Evolutionary conservation across 2,329 filamentous ascomycete species (phyloP), one percentile per base, ranked within the genome.

Genomic region (Fusarium illudens): DNA sequence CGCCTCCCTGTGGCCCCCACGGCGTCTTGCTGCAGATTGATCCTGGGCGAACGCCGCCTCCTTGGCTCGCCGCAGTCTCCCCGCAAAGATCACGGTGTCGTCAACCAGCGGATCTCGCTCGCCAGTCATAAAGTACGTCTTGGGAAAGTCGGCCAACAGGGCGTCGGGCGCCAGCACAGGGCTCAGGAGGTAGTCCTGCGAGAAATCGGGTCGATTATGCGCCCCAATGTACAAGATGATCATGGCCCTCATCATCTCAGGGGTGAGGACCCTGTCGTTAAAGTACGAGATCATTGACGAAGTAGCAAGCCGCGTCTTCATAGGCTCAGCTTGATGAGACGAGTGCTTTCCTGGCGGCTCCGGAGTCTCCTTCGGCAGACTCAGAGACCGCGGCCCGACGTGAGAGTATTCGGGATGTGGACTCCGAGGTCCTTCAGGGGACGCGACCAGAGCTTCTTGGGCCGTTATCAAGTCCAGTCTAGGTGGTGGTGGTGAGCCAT

Each of bases 221-320:
- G 94, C 94, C 1, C 96, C 96, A 58, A 99, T 92, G 77, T 99
- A 99, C 4, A 99, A 84, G 69, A 99, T 97, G 69, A 99, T 97
- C 94, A 99, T 98, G 67, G 94, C 93, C 30, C 96, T 92, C 91
- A 98, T 97, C 93, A 98, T 97, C 79, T 99, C 96, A 0, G 96
- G 95, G 0, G 93, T 95, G 13, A 99, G 85, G 27, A 99, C 92
- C 27, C 96, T 91, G 78, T 99, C 96, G 77, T 97, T 96, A 79
- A 97, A 97, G 80, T 98, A 98, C 0, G 95, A 97, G 33, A 99
- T 96, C 89, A 97, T 97, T n/a, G 91, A 95, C 0, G 93, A 94
- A 76, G 95, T 97, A 15, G 95, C 94, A 10, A 99, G 86, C n/a
- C 94, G 89, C 1, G 96, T 98, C 71, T 87, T 89, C 64, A 97